phyloP scores from a whole-genome alignment of 306 rosid species.

The Ammopiptanthus mongolicus region DNA sequence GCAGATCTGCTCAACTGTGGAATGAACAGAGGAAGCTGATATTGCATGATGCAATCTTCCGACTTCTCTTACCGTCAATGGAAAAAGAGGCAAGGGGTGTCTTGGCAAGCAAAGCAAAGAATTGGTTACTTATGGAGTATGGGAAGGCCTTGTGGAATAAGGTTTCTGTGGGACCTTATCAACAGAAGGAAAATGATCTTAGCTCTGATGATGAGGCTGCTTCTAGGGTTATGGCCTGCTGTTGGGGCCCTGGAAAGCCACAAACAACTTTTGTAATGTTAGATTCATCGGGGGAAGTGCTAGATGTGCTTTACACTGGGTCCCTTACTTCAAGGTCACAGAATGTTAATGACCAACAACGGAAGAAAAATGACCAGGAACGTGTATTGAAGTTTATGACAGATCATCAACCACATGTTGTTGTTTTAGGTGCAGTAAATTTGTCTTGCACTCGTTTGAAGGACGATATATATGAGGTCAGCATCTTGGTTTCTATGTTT shows the following conservation, averaged over 20 bases:
- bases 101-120: conserved; percentile 69
- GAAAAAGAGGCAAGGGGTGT: conserved; percentile 89
- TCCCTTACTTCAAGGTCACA: conserved; percentile 87
- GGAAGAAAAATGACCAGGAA: conserved; percentile 90
- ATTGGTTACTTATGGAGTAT: conserved; percentile 79
- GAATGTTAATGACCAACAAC: conserved; percentile 74
- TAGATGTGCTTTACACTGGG: conserved; percentile 87
- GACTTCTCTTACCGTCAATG: conserved; percentile 88
- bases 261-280: conserved; percentile 94
- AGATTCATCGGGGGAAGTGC: conserved; percentile 91
- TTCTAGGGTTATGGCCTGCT: conserved; percentile 98
- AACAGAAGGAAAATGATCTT: conserved; percentile 79
- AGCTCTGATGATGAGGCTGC: conserved; percentile 88
- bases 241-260: conserved; percentile 99
- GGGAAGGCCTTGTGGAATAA: conserved; percentile 86
- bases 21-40: conserved; percentile 94
- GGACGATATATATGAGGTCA: conserved; percentile 92
- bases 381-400: conserved; percentile 97
- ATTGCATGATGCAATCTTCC: conserved; percentile 79
- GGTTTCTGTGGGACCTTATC: conserved; percentile 93
- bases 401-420: conserved; percentile 98
- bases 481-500: conserved; percentile 25
- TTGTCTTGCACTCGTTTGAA: conserved; percentile 87
- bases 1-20: conserved; percentile 97
- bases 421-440: conserved; percentile 91